Evolutionary conservation across 495 filamentous ascomycete species (phyloP), one percentile per base, ranked within the genome.

Genomic region (Saxophila tyrrhenica): DNA sequence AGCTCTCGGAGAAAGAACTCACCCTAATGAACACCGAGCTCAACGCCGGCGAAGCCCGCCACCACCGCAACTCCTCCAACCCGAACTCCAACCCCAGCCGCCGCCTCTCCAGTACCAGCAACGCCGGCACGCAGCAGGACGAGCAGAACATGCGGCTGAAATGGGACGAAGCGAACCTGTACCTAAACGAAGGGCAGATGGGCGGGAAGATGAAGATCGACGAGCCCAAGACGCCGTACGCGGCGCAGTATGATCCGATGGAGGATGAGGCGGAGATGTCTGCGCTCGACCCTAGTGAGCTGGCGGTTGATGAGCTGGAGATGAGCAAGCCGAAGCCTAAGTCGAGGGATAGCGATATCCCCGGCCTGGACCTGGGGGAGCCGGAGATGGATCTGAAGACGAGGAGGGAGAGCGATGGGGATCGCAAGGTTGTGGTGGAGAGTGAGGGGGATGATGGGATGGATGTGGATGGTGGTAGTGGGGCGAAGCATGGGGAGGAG

Each of bases 101-200:
- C 45, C 80, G 89, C 19, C 84, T 84, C 54, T 89, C 85, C 0
- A 70, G 5, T 57, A 63, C 16, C 25, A 65, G 72, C 23, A 67
- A 71, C 20, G 65, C 67, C 38, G 72, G 68, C 51, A 44, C 23
- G 1, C 54, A 53, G 8, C 25, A 22, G n/a, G 73, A 78, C 19
- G 81, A 84, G 22, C 75, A 76, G 50, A 76, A 76, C 39, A 80
- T 83, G 65, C 84, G 90, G 13, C 74, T 98, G 52, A 94, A 95
- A 67, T 98, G 92, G 92, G 92, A 98, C 63, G 92, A 98, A 68
- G 92, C 88, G 20, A 97, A 97, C 60, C 74, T 98, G 20, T 97
- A 96, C 68, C 76, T 97, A 13, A 87, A 89, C 3, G 92, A 97
- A 72, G 92, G 96, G 68, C 86, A 97, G 69, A 89, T 87, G 66